phyloP scores from a whole-genome alignment of 352 stramenopile genomes.

The Phytophthora pistaciae region DNA sequence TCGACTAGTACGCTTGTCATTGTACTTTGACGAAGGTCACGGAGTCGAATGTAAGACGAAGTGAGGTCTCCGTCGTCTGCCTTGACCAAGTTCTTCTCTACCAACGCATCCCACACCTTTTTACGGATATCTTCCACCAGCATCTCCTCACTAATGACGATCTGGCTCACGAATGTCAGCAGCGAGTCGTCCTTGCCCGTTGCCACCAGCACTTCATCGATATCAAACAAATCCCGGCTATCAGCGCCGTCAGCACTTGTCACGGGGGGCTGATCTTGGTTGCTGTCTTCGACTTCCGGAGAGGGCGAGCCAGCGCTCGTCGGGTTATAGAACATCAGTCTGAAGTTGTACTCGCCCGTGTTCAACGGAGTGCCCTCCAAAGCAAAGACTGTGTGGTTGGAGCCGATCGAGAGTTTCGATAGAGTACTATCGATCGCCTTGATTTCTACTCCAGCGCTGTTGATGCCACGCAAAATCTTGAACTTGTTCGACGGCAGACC shows the following conservation, averaged over 20 bases:
- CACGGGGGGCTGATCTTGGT: slow-evolving; percentile 36
- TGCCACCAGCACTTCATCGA: slow-evolving; percentile 68
- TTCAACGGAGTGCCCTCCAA: slow-evolving; percentile 73
- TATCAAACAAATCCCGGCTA: slow-evolving; percentile 52
- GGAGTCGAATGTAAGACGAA: slow-evolving; percentile 63
- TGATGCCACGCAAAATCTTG: slow-evolving; percentile 81
- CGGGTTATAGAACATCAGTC: slow-evolving; percentile 67
- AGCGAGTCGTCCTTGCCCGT: slow-evolving; percentile 62
- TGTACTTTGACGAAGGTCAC: slow-evolving; percentile 72
- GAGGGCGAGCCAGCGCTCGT: neutral
- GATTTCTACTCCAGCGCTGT: slow-evolving; percentile 78
- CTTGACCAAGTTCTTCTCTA: slow-evolving; percentile 52
- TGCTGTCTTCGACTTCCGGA: slow-evolving; percentile 15
- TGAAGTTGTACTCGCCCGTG: slow-evolving; percentile 82
- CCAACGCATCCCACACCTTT: slow-evolving; percentile 53
- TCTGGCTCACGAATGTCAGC: slow-evolving; percentile 62
- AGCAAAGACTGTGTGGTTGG: slow-evolving; percentile 74
- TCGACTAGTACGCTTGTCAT: slow-evolving; percentile 76
- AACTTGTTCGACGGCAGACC: slow-evolving; percentile 61
- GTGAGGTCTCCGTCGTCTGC: slow-evolving; percentile 33
- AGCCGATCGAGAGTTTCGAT: slow-evolving; percentile 76
- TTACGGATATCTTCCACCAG: slow-evolving; percentile 73
- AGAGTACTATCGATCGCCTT: slow-evolving; percentile 83
- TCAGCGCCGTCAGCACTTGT: slow-evolving; percentile 15
- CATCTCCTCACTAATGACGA: slow-evolving; percentile 85